Base-by-base conservation (phyloP, 306 rosid species). In the Dryas drummondii region DNA sequence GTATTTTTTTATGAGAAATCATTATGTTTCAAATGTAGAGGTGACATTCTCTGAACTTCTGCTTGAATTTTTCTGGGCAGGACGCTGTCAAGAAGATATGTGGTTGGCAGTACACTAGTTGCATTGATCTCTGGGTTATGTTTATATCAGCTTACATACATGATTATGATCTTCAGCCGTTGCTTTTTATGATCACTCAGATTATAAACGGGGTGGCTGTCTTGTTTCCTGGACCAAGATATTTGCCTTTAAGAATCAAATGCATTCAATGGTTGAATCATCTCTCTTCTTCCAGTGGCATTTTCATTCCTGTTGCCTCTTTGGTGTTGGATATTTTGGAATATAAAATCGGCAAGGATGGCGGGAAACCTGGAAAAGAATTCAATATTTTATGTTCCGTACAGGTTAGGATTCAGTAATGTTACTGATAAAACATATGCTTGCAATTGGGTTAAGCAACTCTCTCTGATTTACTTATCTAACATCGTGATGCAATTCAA, bases 201-300 rank as follows among this genome's bases (percentile, higher is more conserved):
- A 89, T 94, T 80, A 80, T 89, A 86, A 88, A 87, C 74, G 99
- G 97, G 73, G 79, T 94, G 80, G 88, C 90, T 68, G 73, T 82
- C 59, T 73, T 94, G 82, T 94, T 92, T 86, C 86, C 89, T 46
- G 97, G 99, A 61, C 96, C 97, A 58, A 94, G 97, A 89, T 94
- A 94, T 87, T 86, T 94, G 78, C 99, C 99, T 41, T 82, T 90
- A 66, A 90, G 96, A 86, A 74, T 92, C 75, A 87, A 84, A 84
- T 94, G 97, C 84, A 80, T 94, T 82, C 90, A 84, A 48, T 94
- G 97, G 99, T 86, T 90, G 78, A 94, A 90, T 90, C 69, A 76
- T 69, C 93, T 94, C 66, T 87, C 99, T 46, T 75, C 81, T 70
- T 88, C 96, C 52, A 86, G 88, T 78, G 97, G 97, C 62, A 72